phyloP scores from a whole-genome alignment of 371 early-diverging fungal species.

The Mucor indicus region DNA sequence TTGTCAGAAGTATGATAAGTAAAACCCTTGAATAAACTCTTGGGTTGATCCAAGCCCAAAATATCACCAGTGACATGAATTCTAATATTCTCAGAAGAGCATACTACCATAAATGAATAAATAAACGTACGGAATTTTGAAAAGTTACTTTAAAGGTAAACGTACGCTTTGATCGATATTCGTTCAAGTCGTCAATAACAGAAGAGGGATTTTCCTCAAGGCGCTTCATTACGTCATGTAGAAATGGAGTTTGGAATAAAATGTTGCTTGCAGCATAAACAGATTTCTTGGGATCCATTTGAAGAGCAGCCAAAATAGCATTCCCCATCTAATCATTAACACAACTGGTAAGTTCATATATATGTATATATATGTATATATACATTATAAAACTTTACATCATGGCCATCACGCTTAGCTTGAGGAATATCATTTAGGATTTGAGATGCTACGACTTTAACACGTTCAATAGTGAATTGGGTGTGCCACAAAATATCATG shows the following conservation, averaged over 20 bases:
- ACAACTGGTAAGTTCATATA: too few species aligned
- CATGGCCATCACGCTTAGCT: constrained; percentile 59
- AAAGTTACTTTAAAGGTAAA: too few species aligned
- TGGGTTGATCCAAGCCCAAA: constrained; percentile 45
- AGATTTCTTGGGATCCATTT: constrained; percentile 51
- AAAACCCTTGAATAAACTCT: constrained; percentile 44
- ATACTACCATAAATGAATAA: constrained; percentile 29
- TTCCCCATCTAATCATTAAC: constrained; percentile 44
- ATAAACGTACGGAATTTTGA: too few species aligned
- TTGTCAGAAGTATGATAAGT: constrained; percentile 1
- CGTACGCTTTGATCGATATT: constrained; percentile 58
- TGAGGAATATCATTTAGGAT: constrained; percentile 63
- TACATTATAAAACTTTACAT: constrained; percentile 31
- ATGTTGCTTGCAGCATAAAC: constrained; percentile 48
- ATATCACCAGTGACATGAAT: constrained; percentile 64
- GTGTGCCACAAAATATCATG: constrained; percentile 63
- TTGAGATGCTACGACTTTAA: constrained; percentile 60
- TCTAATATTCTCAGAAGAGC: constrained; percentile 54
- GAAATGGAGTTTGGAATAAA: constrained; percentile 51
- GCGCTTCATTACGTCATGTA: constrained; percentile 49
- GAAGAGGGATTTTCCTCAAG: constrained; percentile 47
- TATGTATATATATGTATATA: too few species aligned
- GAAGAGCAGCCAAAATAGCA: constrained; percentile 46
- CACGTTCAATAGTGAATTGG: constrained; percentile 56
- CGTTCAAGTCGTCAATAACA: constrained; percentile 49